Evolutionary conservation across 2,329 filamentous ascomycete species (phyloP).

Genomic region (Neurospora crassa): DNA sequence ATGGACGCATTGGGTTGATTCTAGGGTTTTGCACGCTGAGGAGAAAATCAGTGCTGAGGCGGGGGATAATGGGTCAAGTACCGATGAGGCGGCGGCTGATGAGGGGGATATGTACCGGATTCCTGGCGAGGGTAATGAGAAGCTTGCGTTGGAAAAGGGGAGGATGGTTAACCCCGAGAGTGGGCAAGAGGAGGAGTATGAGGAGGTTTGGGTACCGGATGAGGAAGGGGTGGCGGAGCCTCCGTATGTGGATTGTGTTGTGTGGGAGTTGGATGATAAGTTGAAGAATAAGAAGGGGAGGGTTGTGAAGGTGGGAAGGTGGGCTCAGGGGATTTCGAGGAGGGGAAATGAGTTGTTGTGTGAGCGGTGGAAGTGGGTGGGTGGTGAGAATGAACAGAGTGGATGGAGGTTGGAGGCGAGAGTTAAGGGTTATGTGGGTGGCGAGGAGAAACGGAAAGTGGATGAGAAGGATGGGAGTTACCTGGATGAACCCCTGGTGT

Average conservation of each 20-base stretch:
- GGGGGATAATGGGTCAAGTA: neutral
- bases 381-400: conserved; percentile 12
- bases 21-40: conserved; percentile 9
- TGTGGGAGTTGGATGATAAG: conserved; percentile 17
- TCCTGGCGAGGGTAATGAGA: conserved; percentile 23
- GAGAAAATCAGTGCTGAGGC: too few relatives aligned
- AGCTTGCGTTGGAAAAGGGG: conserved; percentile 48
- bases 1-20: conserved; percentile 47
- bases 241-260: conserved; percentile 1
- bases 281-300: conserved; percentile 32
- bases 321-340: conserved; percentile 46
- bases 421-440: conserved; percentile 5
- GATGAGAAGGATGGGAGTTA: neutral
- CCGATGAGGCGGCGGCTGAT: conserved; percentile 32
- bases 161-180: conserved; percentile 49
- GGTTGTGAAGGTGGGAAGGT: conserved; percentile 43
- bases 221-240: conserved; percentile 4
- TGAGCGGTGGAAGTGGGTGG: conserved; percentile 45
- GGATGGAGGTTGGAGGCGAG: conserved; percentile 12
- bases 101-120: conserved; percentile 46
- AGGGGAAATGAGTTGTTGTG: conserved; percentile 31
- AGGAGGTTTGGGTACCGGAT: conserved; percentile 50
- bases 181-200: conserved; percentile 43
- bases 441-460: neutral
- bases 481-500: neutral